phyloP scores from a whole-genome alignment of 129 eudicot species.

The Centaurea solstitialis region DNA sequence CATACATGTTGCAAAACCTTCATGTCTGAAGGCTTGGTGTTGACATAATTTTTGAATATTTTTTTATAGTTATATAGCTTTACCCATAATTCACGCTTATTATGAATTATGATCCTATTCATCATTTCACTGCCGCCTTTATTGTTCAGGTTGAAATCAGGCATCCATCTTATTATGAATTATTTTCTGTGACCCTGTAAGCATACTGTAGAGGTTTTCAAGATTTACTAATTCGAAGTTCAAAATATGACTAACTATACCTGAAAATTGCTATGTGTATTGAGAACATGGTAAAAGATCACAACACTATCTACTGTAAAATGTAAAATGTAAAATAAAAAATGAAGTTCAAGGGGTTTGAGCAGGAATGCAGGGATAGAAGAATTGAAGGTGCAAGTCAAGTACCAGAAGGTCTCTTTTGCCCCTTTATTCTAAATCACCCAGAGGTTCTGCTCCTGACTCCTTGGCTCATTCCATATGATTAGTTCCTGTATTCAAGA shows the following conservation, averaged over 20 bases:
- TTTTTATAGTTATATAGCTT: not conserved
- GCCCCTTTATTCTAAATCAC: too few relatives aligned
- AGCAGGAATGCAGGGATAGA: too few relatives aligned
- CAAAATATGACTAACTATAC: not conserved
- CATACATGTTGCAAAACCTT: not conserved
- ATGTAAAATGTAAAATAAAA: not conserved
- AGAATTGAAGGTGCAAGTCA: too few relatives aligned
- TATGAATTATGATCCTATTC: not conserved
- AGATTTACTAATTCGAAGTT: not conserved
- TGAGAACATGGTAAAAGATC: conserved; percentile 5
- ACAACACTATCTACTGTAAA: conserved; percentile 3
- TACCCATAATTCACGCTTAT: not conserved
- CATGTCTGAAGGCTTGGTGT: not conserved
- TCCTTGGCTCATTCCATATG: not conserved
- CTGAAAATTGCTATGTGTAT: not conserved
- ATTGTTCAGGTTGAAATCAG: not conserved
- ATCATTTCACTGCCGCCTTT: too few relatives aligned
- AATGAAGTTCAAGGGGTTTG: not conserved
- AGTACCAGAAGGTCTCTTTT: too few relatives aligned
- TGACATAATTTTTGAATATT: not conserved
- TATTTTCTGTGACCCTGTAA: not conserved
- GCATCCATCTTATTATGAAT: too few relatives aligned
- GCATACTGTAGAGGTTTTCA: not conserved
- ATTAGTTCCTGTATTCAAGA: conserved; percentile 11
- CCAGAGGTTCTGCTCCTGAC: not conserved